Conservation (phyloP, 495 filamentous ascomycete genomes). For the Trichoderma asperelloides region DNA sequence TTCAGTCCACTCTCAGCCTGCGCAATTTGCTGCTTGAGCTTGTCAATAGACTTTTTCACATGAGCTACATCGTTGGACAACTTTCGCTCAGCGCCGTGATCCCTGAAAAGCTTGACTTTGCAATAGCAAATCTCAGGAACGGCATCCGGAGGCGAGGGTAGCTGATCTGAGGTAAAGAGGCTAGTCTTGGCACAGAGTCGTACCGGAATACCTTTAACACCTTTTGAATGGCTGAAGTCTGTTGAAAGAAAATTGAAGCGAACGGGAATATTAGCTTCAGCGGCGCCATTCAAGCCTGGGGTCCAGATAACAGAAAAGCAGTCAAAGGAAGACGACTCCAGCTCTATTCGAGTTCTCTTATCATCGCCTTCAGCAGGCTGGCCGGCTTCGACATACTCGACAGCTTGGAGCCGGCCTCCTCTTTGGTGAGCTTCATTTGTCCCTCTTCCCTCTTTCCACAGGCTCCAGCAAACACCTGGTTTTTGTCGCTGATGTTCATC, state of each 20-base stretch:
- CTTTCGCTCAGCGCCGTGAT: conserved; percentile 94
- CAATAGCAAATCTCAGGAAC: conserved; percentile 74
- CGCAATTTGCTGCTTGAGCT: conserved; percentile 81
- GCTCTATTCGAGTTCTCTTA: conserved; percentile 62
- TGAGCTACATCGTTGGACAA: conserved; percentile 89
- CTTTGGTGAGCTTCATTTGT: conserved; percentile 83
- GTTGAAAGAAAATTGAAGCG: conserved; percentile 98
- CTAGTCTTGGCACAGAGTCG: conserved; percentile 87
- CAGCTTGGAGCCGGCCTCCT: conserved; percentile 78
- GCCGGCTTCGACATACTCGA: conserved; percentile 80
- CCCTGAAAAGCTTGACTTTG: conserved; percentile 93
- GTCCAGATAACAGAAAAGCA: conserved; percentile 89
- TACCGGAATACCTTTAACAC: conserved; percentile 93
- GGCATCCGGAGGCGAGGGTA: conserved; percentile 20
- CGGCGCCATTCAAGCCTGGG: conserved; percentile 47
- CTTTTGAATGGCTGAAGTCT: conserved; percentile 96
- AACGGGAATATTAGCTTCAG: conserved; percentile 74
- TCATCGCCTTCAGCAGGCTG: conserved; percentile 61
- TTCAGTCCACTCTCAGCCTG: conserved; percentile 85
- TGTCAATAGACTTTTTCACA: conserved; percentile 89
- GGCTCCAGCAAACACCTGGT: conserved; percentile 78
- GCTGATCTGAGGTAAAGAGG: conserved; percentile 34
- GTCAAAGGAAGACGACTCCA: conserved; percentile 80
- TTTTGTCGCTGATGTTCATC: conserved; percentile 80
- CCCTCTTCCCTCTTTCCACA: conserved; percentile 93